A percentile compares a stretch with the other conserved stretches of the same genome.
Evolutionary conservation across 176 grass and related monocot species (phyloP).

Genomic region (Cenchrus americanus): DNA sequence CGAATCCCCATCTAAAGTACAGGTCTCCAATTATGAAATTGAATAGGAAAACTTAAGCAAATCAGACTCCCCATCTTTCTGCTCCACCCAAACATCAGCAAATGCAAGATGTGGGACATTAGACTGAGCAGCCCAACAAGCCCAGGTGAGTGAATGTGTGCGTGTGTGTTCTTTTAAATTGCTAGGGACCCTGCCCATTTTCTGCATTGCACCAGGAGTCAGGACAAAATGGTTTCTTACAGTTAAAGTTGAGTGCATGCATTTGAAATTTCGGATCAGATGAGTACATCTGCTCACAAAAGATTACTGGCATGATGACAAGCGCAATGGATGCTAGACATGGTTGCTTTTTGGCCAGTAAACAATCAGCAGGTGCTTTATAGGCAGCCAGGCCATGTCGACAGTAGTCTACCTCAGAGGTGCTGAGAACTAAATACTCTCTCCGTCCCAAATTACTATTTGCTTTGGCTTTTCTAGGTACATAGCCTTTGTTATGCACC

Average conservation of each 20-base stretch:
- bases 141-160: not conserved
- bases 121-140: not conserved
- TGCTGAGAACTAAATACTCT: no score
- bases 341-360: not conserved
- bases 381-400: not conserved
- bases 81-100: not conserved
- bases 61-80: not conserved
- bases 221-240: not conserved
- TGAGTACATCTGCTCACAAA: not conserved
- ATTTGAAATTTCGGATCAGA: not conserved
- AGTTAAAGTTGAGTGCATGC: not conserved
- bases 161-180: not conserved
- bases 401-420: no score
- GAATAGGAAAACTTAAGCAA: not conserved
- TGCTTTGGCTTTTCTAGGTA: no score
- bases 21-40: not conserved
- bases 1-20: not conserved
- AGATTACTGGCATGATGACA: not conserved
- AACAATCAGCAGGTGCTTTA: slow-evolving; percentile 8
- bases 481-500: no score
- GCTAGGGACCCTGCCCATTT: not conserved
- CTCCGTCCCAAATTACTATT: no score
- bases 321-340: not conserved
- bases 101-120: not conserved
- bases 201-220: not conserved